Evolutionary conservation across 2,329 filamentous ascomycete genomes (phyloP), one percentile per base, ranked within the genome.

Genomic region (Colletotrichum abscissum): DNA sequence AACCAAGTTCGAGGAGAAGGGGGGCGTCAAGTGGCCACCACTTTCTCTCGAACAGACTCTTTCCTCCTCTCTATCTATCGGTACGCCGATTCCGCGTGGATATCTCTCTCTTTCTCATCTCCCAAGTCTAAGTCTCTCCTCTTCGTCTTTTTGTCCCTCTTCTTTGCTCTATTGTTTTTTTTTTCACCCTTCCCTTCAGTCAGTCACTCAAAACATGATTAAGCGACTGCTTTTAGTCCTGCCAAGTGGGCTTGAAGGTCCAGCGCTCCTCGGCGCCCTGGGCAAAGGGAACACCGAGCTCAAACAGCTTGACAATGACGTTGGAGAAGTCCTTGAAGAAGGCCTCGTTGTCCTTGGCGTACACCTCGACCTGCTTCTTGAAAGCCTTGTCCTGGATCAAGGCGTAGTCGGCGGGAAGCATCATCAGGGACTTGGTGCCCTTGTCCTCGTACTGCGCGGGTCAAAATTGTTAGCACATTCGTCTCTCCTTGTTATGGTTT

Each of bases 241-340:
- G 66, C 73, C 74, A 69, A 57, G 82, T 84, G 66, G 84, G 81
- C 90, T 95, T 95, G 86, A 96, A 91, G 77, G 85, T 87, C 84
- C 87, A 92, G 80, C 87, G 81, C 79, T 82, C 88, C 82, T 92
- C 88, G 16, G 84, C 83, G 78, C 89, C 88, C 82, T 90, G 89
- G 78, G 91, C 84, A 83, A 98, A 98, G 46, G 96, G 95, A 73
- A 98, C 96, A 79, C 96, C 96, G 16, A 98, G 91, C 89, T 98
- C 96, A 78, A 98, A 96, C 62, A 99, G 90, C 87, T 93, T 96
- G 78, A 90, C 85, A 70, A 96, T 88, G 64, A 93, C 95, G 52
- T 91, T 89, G 14, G 92, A 88, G 83, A 98, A 99, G 83, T 98
- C 96, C 84, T 93, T 92, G 90, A 98, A 98, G 90, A 98, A 99